Evolutionary conservation across 768 basidiomycete species (phyloP).

Genomic region (Rhodotorula sphaerocarpa): DNA sequence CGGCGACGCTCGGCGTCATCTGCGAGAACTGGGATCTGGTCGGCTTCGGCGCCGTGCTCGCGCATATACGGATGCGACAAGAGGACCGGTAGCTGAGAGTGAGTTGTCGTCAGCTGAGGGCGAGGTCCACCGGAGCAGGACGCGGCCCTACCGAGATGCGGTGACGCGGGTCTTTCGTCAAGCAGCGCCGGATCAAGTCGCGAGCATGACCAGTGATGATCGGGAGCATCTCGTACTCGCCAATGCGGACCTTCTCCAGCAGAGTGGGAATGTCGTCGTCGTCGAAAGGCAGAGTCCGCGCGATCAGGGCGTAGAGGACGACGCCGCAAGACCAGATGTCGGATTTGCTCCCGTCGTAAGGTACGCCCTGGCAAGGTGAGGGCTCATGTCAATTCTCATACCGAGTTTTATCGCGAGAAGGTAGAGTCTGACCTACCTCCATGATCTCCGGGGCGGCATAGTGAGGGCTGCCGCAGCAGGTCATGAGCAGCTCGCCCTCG

Average conservation of each 20-base stretch:
- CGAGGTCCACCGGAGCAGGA: too few species aligned
- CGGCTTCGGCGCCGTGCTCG: too few species aligned
- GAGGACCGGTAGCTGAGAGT: too few species aligned
- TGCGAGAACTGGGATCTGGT: too few species aligned
- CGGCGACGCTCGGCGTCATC: too few species aligned
- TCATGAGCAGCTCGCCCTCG: slow-evolving; percentile 57
- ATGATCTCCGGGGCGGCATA: slow-evolving; percentile 91
- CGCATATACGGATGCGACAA: too few species aligned
- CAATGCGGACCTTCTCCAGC: slow-evolving; percentile 70
- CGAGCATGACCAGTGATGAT: slow-evolving; percentile 63
- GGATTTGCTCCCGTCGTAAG: slow-evolving; percentile 76
- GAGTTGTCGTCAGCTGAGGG: too few species aligned
- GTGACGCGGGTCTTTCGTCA: slow-evolving; percentile 61
- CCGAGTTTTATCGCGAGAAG: neutral
- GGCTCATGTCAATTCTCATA: neutral
- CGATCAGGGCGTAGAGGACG: slow-evolving; percentile 80
- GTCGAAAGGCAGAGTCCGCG: slow-evolving; percentile 83
- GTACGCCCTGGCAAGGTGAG: slow-evolving; percentile 51
- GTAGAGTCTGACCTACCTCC: slow-evolving; percentile 38
- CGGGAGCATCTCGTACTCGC: slow-evolving; percentile 63
- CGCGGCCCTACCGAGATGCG: slow-evolving; percentile 56
- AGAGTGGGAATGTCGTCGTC: slow-evolving; percentile 70
- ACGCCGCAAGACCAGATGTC: slow-evolving; percentile 98
- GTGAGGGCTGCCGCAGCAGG: slow-evolving; percentile 88
- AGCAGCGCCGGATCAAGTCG: slow-evolving; percentile 71